Evolutionary conservation across 768 basidiomycete species (phyloP).

Genomic region (Amanita exitialis): DNA sequence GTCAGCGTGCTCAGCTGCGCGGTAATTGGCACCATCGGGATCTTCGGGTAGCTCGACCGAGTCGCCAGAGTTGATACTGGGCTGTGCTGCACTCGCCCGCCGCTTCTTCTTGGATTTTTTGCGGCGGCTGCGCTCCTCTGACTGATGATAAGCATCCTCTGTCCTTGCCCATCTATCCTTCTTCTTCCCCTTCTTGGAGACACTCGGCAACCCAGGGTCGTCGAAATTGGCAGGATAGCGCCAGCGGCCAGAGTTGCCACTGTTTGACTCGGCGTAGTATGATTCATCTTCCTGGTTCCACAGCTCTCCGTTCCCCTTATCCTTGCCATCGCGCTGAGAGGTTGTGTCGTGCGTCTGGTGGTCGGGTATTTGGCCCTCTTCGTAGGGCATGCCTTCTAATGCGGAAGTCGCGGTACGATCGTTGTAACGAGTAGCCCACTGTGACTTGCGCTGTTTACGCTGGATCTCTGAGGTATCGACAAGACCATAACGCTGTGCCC

Average conservation of each 20-base stretch:
- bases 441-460: conserved; percentile 70
- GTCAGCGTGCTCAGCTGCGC: conserved; percentile 18
- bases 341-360: neutral
- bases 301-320: conserved; percentile 47
- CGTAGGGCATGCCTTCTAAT: conserved; percentile 60
- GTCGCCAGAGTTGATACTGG: conserved; percentile 23
- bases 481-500: conserved; percentile 86
- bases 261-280: conserved; percentile 46
- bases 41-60: conserved; percentile 61
- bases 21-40: conserved; percentile 60
- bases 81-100: conserved; percentile 28
- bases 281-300: conserved; percentile 73
- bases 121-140: conserved; percentile 30
- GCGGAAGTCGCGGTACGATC: conserved; percentile 68
- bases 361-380: conserved; percentile 65
- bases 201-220: conserved; percentile 35
- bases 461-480: conserved; percentile 71
- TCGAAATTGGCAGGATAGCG: conserved; percentile 82
- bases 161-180: conserved; percentile 85
- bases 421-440: conserved; percentile 83
- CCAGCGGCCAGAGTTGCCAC: conserved; percentile 53
- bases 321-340: conserved; percentile 16
- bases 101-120: conserved; percentile 63
- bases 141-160: conserved; percentile 69
- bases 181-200: conserved; percentile 59